Base-by-base conservation (phyloP, 108 stramenopile genomes). In the Nannochloropsis salina region DNA sequence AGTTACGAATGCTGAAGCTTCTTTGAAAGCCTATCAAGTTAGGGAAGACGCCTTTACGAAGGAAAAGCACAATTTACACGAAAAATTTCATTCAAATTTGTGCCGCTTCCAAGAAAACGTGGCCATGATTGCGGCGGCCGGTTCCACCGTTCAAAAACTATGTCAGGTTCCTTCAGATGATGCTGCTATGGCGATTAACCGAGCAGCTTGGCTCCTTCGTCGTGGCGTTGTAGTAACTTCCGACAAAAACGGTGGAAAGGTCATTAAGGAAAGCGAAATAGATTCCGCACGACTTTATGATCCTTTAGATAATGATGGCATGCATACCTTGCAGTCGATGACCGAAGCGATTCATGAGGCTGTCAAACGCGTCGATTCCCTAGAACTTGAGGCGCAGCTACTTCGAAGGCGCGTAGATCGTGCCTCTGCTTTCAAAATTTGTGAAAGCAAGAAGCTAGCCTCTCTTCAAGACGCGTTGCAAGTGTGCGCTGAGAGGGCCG, bases 341-440 rank as follows among this genome's bases (percentile, higher is more conserved):
- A n/a, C 61, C 61, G 61, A 15, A 4, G 61, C 61, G 2, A 74
- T 74, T 74, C 61, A n/a, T 74, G 8, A 74, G 4, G 61, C 61
- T n/a, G 61, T 74, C 20, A 15, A 74, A n/a, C 61, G n/a, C 61
- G 61, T 74, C 0, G 61, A 74, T 74, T 8, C n/a, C 20, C n/a
- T 74, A 74, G 61, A 74, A n/a, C 15, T n/a, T n/a, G 61, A 74
- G 61, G 61, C 61, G 61, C 61, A 74, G 20, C 61, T 74, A 4
- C 15, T 74, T 74, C 61, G 61, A 15, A 74, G n/a, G 61, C 61
- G 61, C 61, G 61, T 74, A n/a, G 61, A 74, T 74, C 61, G 61
- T n/a, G 61, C 61, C 20, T n/a, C 61, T 15, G 61, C 61, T 15
- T 74, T 74, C 61, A 74, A 74, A n/a, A 74, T 74, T 2, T 15